Evolutionary conservation across 208 protist species (phyloP).

Genomic region (Strigomonas culicis): DNA sequence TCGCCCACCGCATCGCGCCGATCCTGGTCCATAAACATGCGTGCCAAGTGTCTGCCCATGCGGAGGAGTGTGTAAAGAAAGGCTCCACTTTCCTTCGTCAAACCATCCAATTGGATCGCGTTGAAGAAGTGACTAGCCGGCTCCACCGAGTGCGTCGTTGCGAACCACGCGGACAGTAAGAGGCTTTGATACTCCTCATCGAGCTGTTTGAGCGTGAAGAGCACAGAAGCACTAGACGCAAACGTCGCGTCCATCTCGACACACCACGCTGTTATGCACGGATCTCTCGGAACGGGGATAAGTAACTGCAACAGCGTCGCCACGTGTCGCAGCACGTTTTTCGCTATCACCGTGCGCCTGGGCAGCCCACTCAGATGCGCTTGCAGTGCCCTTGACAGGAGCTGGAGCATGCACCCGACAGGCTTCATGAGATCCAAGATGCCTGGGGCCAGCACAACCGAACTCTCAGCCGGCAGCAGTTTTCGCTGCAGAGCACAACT

Average conservation of each 20-base stretch:
- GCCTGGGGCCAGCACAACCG: not conserved
- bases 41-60: not conserved
- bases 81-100: not conserved
- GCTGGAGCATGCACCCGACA: not conserved
- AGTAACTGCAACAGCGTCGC: constrained; percentile 5
- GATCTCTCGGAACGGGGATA: not conserved
- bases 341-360: not conserved
- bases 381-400: not conserved
- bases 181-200: constrained; percentile 4
- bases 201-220: not conserved
- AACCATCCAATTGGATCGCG: not conserved
- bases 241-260: not conserved
- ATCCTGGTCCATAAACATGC: not conserved
- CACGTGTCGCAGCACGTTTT: not conserved
- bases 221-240: not conserved
- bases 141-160: not conserved
- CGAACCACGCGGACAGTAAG: constrained; percentile 4
- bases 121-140: not conserved
- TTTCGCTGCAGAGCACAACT: not conserved
- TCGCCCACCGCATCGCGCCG: not conserved
- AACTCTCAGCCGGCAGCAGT: not conserved
- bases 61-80: constrained; percentile 3
- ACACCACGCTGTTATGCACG: not conserved
- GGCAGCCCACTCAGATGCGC: not conserved
- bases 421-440: not conserved